Conservation (phyloP, 2,329 filamentous ascomycete genomes). For the Microsporum ferrugineum region DNA sequence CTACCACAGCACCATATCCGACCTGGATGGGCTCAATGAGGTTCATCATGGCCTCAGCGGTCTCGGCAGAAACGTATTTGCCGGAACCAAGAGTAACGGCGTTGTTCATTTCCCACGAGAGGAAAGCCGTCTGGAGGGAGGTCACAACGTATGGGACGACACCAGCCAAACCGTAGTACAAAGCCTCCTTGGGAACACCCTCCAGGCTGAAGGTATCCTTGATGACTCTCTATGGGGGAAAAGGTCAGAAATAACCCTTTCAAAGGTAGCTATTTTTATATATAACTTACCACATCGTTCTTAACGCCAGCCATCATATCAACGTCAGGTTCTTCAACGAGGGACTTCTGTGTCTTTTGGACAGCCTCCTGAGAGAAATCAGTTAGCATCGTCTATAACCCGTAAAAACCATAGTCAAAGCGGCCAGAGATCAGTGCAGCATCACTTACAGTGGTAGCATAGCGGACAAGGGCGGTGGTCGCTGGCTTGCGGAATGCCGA, state of each 20-base stretch:
- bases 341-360: not conserved
- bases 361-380: not conserved
- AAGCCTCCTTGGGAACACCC: slow-evolving; percentile 55
- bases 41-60: slow-evolving; percentile 59
- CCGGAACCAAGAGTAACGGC: slow-evolving; percentile 49
- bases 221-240: slow-evolving; percentile 44
- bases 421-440: not conserved
- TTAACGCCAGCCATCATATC: slow-evolving; percentile 45
- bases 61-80: slow-evolving; percentile 56
- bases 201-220: slow-evolving; percentile 57
- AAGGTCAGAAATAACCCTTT: not conserved
- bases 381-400: not conserved
- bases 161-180: slow-evolving; percentile 60
- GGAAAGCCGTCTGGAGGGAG: slow-evolving; percentile 67
- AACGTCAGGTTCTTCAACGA: slow-evolving; percentile 27
- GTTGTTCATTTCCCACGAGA: slow-evolving; percentile 72
- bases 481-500: slow-evolving; percentile 33
- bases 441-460: slow-evolving; percentile 27
- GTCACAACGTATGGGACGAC: slow-evolving; percentile 78
- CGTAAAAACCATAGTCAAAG: not conserved
- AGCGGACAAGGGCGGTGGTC: slow-evolving; percentile 40
- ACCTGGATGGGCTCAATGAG: slow-evolving; percentile 78
- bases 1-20: slow-evolving; percentile 74
- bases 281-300: slow-evolving; percentile 46
- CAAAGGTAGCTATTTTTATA: not conserved